Base-by-base conservation (phyloP, 352 stramenopile genomes). In the Globisporangium okanoganense region DNA sequence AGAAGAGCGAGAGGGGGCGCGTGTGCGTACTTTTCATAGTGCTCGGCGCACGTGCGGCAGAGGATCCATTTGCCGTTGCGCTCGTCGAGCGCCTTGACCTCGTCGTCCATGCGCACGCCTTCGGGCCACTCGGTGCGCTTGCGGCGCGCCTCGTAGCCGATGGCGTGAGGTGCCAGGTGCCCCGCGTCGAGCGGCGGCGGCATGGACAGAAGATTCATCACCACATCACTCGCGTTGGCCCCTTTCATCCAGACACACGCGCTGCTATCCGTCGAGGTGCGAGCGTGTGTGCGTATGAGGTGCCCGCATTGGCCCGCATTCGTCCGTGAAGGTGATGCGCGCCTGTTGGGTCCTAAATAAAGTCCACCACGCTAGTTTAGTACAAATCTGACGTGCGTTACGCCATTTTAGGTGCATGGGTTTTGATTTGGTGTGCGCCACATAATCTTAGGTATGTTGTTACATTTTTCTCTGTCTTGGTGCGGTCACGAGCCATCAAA, bases 31-130 rank as follows among this genome's bases (percentile, higher is more conserved):
- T 64, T 75, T 45, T 81, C 69, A 50, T 79, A 89, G 55, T 83
- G 66, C n/a, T 75, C 69, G 1, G 77, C 68, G 54, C 79, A 89
- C 10, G 77, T 86, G 49, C 69, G 73, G 40, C 79, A 89, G 33
- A 89, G 52, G n/a, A 89, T 72, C 79, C 79, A 89, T 58, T 87
- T 72, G 66, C 79, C 79, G 47, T 78, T 78, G 24, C 70, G 60
- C 48, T 86, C 77, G 57, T 89, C 77, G 5, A 87, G 49, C 50
- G 73, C 74, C 58, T 81, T 72, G 25, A 87, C 60, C 58, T 87
- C 73, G 44, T 66, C 50, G 65, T 89, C 77, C 56, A 71, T 38
- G 9, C 73, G 77, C 58, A 89, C 72, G 56, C 61, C 72, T 18
- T 82, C 75, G 36, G 77, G 66, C 79, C 79, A 89, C 61, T 77